Percentiles rank a stretch among this genome's conserved stretches.
phyloP scores from a whole-genome alignment of 305 asterid species.

The Fraxinus nigra region DNA sequence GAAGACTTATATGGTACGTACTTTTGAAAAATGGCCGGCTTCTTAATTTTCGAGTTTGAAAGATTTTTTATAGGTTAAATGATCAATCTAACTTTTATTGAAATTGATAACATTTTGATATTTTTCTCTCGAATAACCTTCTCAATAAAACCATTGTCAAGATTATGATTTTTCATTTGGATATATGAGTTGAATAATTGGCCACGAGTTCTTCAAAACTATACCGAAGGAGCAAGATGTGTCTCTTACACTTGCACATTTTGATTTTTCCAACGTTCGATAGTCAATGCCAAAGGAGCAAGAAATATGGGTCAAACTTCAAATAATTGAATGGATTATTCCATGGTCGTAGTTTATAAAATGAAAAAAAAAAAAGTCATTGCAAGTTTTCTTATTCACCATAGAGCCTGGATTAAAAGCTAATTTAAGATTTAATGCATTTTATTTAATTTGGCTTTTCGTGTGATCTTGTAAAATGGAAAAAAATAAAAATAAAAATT shows the following conservation, averaged over 20 bases:
- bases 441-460: not conserved
- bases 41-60: no score
- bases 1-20: no score
- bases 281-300: not conserved
- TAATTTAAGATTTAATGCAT: not conserved
- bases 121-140: no score
- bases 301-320: not conserved
- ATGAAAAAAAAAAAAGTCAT: not conserved
- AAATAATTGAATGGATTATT: not conserved
- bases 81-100: no score
- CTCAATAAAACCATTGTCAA: no score
- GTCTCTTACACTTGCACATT: not conserved
- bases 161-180: no score
- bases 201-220: no score
- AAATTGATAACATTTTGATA: no score
- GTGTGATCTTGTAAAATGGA: not conserved
- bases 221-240: not conserved
- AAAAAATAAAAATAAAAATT: no score
- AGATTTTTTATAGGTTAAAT: no score
- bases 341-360: not conserved
- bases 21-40: no score
- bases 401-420: not conserved
- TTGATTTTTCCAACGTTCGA: not conserved
- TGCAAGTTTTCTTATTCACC: not conserved
- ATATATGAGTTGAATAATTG: no score